Percentiles rank a stretch among this genome's conserved stretches.
phyloP scores from a whole-genome alignment of 768 basidiomycete species.

The Hydnomerulius pinastri region DNA sequence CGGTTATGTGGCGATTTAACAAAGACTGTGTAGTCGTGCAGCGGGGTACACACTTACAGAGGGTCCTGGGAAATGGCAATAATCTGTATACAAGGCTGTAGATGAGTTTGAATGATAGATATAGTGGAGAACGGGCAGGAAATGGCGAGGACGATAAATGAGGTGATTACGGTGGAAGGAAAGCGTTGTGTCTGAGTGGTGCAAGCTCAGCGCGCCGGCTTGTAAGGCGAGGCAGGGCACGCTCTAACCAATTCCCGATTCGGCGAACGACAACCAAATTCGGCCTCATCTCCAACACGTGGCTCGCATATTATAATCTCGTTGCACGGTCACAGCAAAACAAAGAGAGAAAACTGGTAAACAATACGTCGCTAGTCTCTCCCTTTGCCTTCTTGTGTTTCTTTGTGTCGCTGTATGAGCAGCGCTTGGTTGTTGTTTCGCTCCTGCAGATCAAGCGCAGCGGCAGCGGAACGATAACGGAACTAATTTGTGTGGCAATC shows the following conservation, averaged over 20 bases:
- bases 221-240: constrained; percentile 36
- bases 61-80: neutral
- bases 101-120: constrained; percentile 2
- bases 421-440: neutral
- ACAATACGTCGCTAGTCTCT: neutral
- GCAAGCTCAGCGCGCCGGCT: constrained; percentile 29
- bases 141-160: constrained; percentile 2
- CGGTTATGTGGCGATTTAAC: constrained; percentile 14
- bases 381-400: constrained; percentile 5
- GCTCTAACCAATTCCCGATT: constrained; percentile 33
- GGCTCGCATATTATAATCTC: constrained; percentile 14
- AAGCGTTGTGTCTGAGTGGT: constrained; percentile 19
- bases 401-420: neutral
- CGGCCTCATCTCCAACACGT: constrained; percentile 31
- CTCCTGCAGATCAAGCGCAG: constrained; percentile 3
- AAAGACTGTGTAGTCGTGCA: neutral
- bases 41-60: constrained; percentile 9
- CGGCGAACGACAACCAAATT: constrained; percentile 18
- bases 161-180: constrained; percentile 12
- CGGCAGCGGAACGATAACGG: neutral
- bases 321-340: neutral
- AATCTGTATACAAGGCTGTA: neutral
- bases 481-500: constrained; percentile 9
- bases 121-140: neutral
- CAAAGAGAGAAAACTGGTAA: constrained; percentile 1